Evolutionary conservation across 345 rosid genomes (phyloP).

Genomic region (Populus simonii): DNA sequence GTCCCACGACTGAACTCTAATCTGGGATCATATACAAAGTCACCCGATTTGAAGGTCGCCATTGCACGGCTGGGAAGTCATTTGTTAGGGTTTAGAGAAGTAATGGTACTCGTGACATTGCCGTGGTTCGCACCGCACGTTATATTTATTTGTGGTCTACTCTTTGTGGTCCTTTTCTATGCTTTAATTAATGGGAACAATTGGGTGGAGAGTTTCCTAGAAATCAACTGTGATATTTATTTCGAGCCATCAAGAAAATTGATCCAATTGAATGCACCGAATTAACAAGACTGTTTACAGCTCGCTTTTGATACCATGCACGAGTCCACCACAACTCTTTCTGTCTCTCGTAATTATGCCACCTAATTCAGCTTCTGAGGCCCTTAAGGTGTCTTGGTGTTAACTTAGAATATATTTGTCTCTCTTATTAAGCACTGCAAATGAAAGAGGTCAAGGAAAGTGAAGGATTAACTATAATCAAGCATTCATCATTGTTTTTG

Average conservation of each 20-base stretch:
- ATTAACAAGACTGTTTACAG: background rate
- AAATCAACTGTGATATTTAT: background rate
- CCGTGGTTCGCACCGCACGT: too few species aligned
- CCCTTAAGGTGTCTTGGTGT: background rate
- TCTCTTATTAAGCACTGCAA: background rate
- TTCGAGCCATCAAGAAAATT: background rate
- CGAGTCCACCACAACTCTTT: too few species aligned
- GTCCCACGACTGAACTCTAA: background rate
- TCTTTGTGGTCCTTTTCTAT: background rate
- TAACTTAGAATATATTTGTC: background rate
- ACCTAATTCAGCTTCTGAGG: too few species aligned
- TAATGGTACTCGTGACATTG: too few species aligned
- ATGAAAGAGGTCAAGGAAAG: background rate
- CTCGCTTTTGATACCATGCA: too few species aligned
- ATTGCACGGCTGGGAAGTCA: too few species aligned
- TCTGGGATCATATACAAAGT: background rate
- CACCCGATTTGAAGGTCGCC: too few species aligned
- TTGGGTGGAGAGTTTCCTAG: background rate
- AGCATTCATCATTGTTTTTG: background rate
- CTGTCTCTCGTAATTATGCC: background rate
- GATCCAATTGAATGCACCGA: background rate
- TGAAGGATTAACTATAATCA: too few species aligned
- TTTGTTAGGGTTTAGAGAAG: too few species aligned
- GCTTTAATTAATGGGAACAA: background rate
- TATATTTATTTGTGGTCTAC: too few species aligned